Percentiles rank a stretch among this genome's conserved stretches.
Evolutionary conservation across 2,329 filamentous ascomycete species (phyloP).

Genomic region (Erysiphe pulchra): DNA sequence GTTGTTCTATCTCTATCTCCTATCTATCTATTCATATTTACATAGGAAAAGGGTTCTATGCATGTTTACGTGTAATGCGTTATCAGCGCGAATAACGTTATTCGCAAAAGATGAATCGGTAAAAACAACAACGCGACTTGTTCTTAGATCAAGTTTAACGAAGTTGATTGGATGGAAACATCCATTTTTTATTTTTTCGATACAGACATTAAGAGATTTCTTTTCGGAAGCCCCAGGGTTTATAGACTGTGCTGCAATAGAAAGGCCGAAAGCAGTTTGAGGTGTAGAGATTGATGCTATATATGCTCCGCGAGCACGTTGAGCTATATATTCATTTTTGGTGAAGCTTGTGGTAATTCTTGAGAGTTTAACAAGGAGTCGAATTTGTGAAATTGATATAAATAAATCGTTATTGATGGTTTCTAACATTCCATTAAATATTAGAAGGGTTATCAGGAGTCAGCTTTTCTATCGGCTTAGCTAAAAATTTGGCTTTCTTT

Average conservation of each 20-base stretch:
- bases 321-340: too few relatives aligned
- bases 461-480: not conserved
- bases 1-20: too few relatives aligned
- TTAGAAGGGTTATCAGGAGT: not conserved
- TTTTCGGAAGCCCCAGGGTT: not conserved
- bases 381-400: too few relatives aligned
- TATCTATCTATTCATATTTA: too few relatives aligned
- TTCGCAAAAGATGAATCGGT: not conserved
- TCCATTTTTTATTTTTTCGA: not conserved
- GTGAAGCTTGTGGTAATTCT: too few relatives aligned
- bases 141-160: not conserved
- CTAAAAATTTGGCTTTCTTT: not conserved
- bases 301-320: too few relatives aligned
- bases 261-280: not conserved
- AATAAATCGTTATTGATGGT: too few relatives aligned
- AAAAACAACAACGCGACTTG: not conserved
- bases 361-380: too few relatives aligned
- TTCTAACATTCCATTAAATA: too few relatives aligned
- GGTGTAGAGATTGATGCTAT: not conserved
- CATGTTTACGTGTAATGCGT: too few relatives aligned
- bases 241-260: not conserved
- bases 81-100: not conserved
- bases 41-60: too few relatives aligned
- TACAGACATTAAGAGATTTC: not conserved
- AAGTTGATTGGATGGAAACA: not conserved